Percentiles rank a stretch among this genome's conserved stretches.
These are phyloP conservation scores for Yarrowia phangngaensis DNA, from an alignment of 805 yeast genomes.

Conservation along the genomic window DNA sequence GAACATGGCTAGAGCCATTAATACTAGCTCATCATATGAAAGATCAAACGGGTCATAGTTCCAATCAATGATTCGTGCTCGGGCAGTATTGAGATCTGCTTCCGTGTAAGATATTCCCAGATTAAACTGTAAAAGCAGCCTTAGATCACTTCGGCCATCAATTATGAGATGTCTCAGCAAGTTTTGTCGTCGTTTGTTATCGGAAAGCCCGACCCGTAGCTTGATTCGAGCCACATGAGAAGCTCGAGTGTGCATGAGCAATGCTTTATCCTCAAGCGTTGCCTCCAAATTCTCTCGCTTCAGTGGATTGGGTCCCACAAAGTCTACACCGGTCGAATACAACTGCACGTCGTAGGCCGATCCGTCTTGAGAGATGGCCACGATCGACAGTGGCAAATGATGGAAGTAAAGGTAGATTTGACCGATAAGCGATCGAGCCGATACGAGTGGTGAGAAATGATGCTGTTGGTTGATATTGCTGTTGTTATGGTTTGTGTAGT, in stretches of 20 bases:
- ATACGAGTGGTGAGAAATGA: constrained; percentile 7
- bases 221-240: constrained; percentile 24
- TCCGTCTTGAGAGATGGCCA: constrained; percentile 18
- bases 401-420: constrained; percentile 25
- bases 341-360: constrained; percentile 19
- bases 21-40: constrained; percentile 20
- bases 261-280: constrained; percentile 5
- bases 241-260: constrained; percentile 3
- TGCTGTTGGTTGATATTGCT: not conserved
- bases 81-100: constrained; percentile 5
- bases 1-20: constrained; percentile 20
- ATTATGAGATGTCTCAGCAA: constrained; percentile 24
- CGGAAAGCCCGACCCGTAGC: constrained; percentile 18
- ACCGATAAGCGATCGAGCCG: constrained; percentile 20
- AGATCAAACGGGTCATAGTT: constrained; percentile 22
- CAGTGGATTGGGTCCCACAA: constrained; percentile 26
- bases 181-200: constrained; percentile 23
- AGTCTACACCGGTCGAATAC: constrained; percentile 21
- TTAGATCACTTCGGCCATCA: constrained; percentile 12
- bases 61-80: constrained; percentile 21
- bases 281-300: constrained; percentile 11
- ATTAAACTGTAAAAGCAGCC: constrained; percentile 20
- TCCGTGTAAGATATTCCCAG: constrained; percentile 1
- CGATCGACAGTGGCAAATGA: constrained; percentile 17
- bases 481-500: constrained; percentile 1